Conservation (phyloP, 2,329 filamentous ascomycete species). For the Stemphylium vesicarium region DNA sequence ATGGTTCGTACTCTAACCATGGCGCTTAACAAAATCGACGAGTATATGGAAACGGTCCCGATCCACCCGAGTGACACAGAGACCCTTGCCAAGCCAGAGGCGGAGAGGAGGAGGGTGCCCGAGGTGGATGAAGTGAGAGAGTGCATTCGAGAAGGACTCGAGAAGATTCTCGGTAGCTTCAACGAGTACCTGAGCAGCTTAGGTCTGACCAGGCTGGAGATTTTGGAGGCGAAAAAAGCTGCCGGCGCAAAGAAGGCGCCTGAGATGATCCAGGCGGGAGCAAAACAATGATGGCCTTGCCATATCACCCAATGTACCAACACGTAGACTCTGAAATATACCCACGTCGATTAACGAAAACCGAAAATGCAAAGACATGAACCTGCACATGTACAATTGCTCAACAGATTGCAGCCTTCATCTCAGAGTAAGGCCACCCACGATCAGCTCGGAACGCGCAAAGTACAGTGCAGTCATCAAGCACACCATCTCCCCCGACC, state of each 20-base stretch:
- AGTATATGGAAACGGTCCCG: conserved; percentile 65
- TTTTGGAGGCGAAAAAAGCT: conserved; percentile 63
- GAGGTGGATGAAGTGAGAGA: conserved; percentile 76
- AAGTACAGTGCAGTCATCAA: too few species aligned
- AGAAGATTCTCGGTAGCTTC: conserved; percentile 72
- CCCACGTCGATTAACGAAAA: background rate
- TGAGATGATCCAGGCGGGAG: conserved; percentile 31
- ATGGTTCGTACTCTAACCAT: conserved; percentile 76
- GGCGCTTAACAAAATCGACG: conserved; percentile 72
- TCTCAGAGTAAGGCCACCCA: too few species aligned
- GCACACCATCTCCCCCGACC: too few species aligned
- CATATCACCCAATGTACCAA: background rate
- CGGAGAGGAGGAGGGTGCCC: conserved; percentile 51
- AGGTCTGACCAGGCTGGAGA: conserved; percentile 71
- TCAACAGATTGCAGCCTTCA: background rate
- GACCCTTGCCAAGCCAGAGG: conserved; percentile 56
- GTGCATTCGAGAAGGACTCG: conserved; percentile 69
- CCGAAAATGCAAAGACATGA: background rate
- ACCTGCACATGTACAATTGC: background rate
- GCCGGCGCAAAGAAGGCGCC: conserved; percentile 22
- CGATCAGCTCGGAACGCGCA: too few species aligned
- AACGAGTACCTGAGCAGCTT: conserved; percentile 75
- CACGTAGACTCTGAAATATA: conserved; percentile 1
- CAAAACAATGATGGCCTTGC: background rate
- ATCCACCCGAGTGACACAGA: conserved; percentile 82